These are phyloP conservation scores for Wickerhamomyces strasburgensis DNA, from an alignment of 805 yeast genomes.

Conservation along the genomic window DNA sequence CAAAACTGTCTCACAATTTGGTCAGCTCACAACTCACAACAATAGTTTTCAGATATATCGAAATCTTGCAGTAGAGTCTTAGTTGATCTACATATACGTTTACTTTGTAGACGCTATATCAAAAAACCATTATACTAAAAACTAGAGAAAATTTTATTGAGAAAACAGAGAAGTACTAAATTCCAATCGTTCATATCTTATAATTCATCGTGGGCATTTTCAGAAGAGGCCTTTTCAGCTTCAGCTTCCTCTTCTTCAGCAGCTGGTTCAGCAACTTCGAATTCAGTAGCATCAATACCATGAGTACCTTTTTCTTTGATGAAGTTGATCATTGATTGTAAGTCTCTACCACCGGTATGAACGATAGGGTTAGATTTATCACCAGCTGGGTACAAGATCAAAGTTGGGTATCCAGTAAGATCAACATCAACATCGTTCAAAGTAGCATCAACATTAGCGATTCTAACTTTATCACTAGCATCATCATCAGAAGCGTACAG, in stretches of 20 bases:
- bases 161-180: too few relatives aligned
- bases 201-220: constrained; percentile 12
- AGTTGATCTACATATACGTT: too few relatives aligned
- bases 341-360: constrained; percentile 67
- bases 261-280: constrained; percentile 23
- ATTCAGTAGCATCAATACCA: constrained; percentile 50
- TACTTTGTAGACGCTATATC: too few relatives aligned
- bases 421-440: constrained; percentile 81
- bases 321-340: constrained; percentile 66
- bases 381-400: constrained; percentile 86
- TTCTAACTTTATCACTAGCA: constrained; percentile 49
- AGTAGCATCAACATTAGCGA: constrained; percentile 89
- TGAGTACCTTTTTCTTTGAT: constrained; percentile 63
- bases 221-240: constrained; percentile 4
- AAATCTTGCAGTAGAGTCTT: too few relatives aligned
- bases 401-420: constrained; percentile 88
- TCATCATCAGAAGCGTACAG: constrained; percentile 49
- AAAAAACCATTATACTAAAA: too few relatives aligned
- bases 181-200: too few relatives aligned
- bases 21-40: too few relatives aligned
- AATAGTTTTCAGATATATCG: too few relatives aligned
- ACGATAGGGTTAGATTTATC: constrained; percentile 59
- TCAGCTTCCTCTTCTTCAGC: constrained; percentile 15
- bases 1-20: too few relatives aligned
- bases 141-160: too few relatives aligned